Evolutionary conservation across 2,329 filamentous ascomycete genomes (phyloP).

Genomic region (Epichloe uncinata): DNA sequence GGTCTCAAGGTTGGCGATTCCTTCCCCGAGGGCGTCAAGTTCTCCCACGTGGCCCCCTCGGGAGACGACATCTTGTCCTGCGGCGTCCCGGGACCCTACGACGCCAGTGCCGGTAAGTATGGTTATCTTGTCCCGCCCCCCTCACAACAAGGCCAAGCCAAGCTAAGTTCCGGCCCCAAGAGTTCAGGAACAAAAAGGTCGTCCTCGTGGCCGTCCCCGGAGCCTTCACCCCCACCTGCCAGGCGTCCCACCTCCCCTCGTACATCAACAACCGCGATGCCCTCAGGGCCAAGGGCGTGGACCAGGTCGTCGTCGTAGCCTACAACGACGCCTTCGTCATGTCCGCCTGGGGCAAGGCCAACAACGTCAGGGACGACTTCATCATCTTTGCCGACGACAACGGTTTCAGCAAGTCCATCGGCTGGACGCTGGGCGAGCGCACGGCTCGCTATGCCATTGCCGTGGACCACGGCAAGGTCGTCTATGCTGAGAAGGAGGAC

Average conservation of each 20-base stretch:
- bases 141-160: too few species aligned
- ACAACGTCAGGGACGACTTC: constrained; percentile 57
- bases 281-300: constrained; percentile 69
- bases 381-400: constrained; percentile 62
- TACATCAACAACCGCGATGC: constrained; percentile 61
- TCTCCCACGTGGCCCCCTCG: constrained; percentile 72
- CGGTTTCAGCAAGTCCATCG: constrained; percentile 64
- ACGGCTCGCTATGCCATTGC: constrained; percentile 70
- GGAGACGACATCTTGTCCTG: constrained; percentile 62
- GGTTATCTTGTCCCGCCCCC: too few species aligned
- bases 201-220: constrained; percentile 46
- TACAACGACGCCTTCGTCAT: constrained; percentile 81
- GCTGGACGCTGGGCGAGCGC: constrained; percentile 63
- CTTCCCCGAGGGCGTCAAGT: constrained; percentile 70
- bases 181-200: constrained; percentile 43
- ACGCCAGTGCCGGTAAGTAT: constrained; percentile 59
- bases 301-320: constrained; percentile 68
- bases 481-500: constrained; percentile 64
- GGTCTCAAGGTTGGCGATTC: constrained; percentile 66
- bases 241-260: constrained; percentile 64
- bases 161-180: constrained; percentile 14
- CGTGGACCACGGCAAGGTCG: constrained; percentile 71
- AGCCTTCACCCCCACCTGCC: constrained; percentile 81
- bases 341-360: constrained; percentile 84
- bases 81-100: constrained; percentile 63